phyloP scores from a whole-genome alignment of 192 early-diverging fungal genomes.

The Coemansia sp. region DNA sequence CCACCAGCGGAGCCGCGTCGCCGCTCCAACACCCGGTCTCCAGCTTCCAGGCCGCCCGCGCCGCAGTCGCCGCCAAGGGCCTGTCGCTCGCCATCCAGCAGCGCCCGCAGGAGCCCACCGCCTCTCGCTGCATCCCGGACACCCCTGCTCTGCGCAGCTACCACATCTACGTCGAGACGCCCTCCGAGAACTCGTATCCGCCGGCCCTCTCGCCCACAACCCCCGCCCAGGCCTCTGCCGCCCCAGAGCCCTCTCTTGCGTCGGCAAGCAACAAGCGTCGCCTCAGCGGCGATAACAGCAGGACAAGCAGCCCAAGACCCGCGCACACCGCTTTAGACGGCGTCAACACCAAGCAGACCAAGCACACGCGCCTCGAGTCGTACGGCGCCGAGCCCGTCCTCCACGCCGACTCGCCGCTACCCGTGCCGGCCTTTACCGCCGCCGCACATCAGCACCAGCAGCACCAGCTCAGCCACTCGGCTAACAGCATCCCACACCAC shows the following conservation, averaged over 20 bases:
- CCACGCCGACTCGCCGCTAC: conserved; percentile 5
- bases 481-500: no score
- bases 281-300: no score
- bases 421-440: conserved; percentile 1
- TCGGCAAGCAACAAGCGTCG: conserved; percentile 31
- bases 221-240: background rate
- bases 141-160: conserved; percentile 34
- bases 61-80: conserved; percentile 30
- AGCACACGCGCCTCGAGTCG: background rate
- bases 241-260: background rate
- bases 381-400: background rate
- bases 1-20: conserved; percentile 35
- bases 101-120: background rate
- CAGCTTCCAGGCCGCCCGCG: conserved; percentile 40
- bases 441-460: background rate
- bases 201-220: conserved; percentile 19
- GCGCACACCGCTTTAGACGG: conserved; percentile 2
- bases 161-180: conserved; percentile 46
- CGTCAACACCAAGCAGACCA: conserved; percentile 28
- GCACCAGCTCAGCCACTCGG: no score
- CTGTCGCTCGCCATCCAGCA: conserved; percentile 15
- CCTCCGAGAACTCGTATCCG: conserved; percentile 28
- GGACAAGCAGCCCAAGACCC: conserved; percentile 34
- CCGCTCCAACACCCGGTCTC: conserved; percentile 11
- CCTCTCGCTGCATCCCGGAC: conserved; percentile 7